Conservation (phyloP, 371 early-diverging fungal species). For the Apophysomyces variabilis region DNA sequence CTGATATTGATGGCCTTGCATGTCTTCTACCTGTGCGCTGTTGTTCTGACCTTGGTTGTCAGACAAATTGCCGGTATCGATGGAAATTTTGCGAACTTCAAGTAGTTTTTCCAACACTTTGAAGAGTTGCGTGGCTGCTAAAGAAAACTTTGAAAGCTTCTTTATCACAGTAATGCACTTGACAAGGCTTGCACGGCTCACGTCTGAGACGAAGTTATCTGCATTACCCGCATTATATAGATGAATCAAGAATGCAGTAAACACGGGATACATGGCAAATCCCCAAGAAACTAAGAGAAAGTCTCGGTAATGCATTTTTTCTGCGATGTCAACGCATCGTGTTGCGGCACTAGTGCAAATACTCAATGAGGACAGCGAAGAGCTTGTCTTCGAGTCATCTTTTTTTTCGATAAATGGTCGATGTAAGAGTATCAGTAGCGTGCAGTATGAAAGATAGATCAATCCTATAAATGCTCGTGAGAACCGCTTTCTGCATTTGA, state of each 20-base stretch:
- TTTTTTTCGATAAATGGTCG: constrained; percentile 58
- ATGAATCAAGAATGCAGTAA: constrained; percentile 49
- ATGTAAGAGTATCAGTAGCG: constrained; percentile 59
- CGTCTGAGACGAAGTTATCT: constrained; percentile 36
- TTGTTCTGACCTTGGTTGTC: constrained; percentile 11
- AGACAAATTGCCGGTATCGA: constrained; percentile 22
- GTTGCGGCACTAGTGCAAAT: constrained; percentile 68
- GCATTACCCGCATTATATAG: constrained; percentile 43
- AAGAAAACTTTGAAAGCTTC: constrained; percentile 36
- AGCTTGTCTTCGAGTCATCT: constrained; percentile 27
- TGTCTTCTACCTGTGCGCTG: not conserved
- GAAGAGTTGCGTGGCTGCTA: constrained; percentile 29
- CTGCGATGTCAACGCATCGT: constrained; percentile 44
- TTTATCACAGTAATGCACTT: constrained; percentile 33
- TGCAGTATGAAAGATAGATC: constrained; percentile 55
- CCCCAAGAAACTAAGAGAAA: constrained; percentile 53
- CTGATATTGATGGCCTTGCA: not conserved
- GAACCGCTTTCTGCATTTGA: not conserved
- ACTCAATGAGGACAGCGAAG: constrained; percentile 49
- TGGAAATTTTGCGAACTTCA: constrained; percentile 29
- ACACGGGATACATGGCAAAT: constrained; percentile 56
- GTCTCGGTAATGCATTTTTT: constrained; percentile 56
- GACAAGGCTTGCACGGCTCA: constrained; percentile 34
- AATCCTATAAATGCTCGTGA: constrained; percentile 30
- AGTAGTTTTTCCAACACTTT: constrained; percentile 6